These are phyloP conservation scores for Coemansia reversa DNA, from an alignment of 192 early-diverging fungal species.

Conservation along the genomic window DNA sequence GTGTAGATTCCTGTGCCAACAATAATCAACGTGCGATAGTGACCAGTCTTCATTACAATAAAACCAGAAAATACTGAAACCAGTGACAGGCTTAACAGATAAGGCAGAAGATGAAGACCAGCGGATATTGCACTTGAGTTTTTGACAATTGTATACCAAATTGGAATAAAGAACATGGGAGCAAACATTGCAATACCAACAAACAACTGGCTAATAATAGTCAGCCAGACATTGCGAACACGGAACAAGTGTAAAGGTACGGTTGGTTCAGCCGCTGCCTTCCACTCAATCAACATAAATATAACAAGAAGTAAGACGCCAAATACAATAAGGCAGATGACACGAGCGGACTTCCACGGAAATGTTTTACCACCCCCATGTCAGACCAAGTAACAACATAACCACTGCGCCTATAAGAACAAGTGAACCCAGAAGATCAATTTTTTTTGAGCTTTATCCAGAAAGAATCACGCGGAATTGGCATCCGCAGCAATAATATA, in stretches of 20 bases:
- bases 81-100: constrained; percentile 57
- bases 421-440: constrained; percentile 63
- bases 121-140: constrained; percentile 54
- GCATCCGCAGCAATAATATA: constrained; percentile 56
- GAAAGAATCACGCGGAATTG: constrained; percentile 44
- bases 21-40: constrained; percentile 53
- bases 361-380: constrained; percentile 64
- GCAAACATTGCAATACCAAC: constrained; percentile 56
- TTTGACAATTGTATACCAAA: constrained; percentile 63
- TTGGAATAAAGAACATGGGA: constrained; percentile 51
- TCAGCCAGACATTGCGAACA: constrained; percentile 58
- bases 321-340: constrained; percentile 59
- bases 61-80: constrained; percentile 57
- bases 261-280: constrained; percentile 59
- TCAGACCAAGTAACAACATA: constrained; percentile 58
- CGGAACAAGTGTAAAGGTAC: constrained; percentile 55
- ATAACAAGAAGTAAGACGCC: constrained; percentile 42
- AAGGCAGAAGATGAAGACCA: constrained; percentile 67
- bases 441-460: constrained; percentile 55
- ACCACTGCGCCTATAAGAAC: constrained; percentile 56
- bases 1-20: constrained; percentile 59
- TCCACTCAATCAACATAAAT: constrained; percentile 60
- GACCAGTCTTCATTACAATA: constrained; percentile 54
- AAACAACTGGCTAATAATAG: constrained; percentile 53
- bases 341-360: constrained; percentile 58